These are phyloP conservation scores for Acer saccharum DNA, from an alignment of 345 rosid species.

Conservation along the genomic window DNA sequence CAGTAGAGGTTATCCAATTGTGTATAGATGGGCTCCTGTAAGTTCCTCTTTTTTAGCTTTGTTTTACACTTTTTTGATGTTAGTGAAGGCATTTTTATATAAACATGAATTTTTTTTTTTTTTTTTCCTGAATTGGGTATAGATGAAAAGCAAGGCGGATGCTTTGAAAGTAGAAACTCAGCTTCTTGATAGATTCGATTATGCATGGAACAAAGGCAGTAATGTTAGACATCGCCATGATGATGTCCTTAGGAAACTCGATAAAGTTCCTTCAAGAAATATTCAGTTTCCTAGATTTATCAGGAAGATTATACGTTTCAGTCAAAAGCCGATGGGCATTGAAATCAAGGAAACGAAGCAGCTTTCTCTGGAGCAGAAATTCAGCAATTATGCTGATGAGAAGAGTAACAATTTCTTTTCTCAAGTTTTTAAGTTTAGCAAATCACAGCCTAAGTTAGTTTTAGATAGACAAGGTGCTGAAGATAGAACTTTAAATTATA, in stretches of 20 bases:
- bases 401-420: slow-evolving; percentile 33
- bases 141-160: slow-evolving; percentile 68
- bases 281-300: slow-evolving; percentile 30
- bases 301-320: slow-evolving; percentile 39
- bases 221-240: slow-evolving; percentile 66
- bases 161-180: slow-evolving; percentile 60
- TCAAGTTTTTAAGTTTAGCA: slow-evolving; percentile 50
- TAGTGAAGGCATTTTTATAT: background rate
- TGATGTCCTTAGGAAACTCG: slow-evolving; percentile 58
- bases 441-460: slow-evolving; percentile 57
- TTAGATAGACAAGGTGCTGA: slow-evolving; percentile 29
- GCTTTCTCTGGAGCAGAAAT: slow-evolving; percentile 30
- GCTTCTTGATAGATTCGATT: slow-evolving; percentile 70
- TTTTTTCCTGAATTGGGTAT: slow-evolving; percentile 7
- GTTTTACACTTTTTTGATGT: background rate
- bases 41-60: slow-evolving; percentile 15
- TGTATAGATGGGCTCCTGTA: slow-evolving; percentile 85
- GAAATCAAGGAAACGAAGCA: slow-evolving; percentile 52
- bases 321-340: slow-evolving; percentile 54
- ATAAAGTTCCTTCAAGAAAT: slow-evolving; percentile 36
- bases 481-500: slow-evolving; percentile 21
- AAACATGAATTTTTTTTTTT: background rate
- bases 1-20: slow-evolving; percentile 48
- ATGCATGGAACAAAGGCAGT: slow-evolving; percentile 90
- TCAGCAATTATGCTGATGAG: slow-evolving; percentile 27